These are phyloP conservation scores for Leccinum broughii DNA, from an alignment of 768 basidiomycete species.

Conservation along the genomic window DNA sequence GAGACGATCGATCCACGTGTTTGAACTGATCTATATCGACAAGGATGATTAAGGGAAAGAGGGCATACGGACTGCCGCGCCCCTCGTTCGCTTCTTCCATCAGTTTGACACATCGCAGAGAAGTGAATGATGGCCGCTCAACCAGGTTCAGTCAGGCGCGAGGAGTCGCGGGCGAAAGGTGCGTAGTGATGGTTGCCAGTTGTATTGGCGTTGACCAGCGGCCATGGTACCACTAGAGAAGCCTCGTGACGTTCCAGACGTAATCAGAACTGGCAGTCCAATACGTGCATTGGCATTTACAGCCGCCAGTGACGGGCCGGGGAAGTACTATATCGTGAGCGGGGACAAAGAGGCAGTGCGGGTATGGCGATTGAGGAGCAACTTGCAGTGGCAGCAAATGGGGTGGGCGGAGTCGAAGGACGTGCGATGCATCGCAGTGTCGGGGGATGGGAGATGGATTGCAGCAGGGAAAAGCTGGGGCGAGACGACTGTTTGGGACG, in stretches of 20 bases:
- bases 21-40: constrained; percentile 9
- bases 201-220: not conserved
- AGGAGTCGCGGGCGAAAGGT: constrained; percentile 1
- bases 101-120: not conserved
- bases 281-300: constrained; percentile 10
- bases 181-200: not conserved
- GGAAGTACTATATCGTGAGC: not conserved
- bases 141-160: not conserved
- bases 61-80: not conserved
- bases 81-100: not conserved
- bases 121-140: too few species aligned
- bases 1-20: not conserved
- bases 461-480: constrained; percentile 15
- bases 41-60: not conserved
- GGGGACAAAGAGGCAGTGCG: constrained; percentile 14
- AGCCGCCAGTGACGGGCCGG: not conserved
- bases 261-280: not conserved
- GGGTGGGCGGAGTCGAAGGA: not conserved
- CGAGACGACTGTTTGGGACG: constrained; percentile 9
- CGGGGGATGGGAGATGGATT: not conserved
- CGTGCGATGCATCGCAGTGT: constrained; percentile 11
- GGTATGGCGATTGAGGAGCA: constrained; percentile 5
- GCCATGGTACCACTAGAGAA: not conserved
- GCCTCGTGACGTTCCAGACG: not conserved
- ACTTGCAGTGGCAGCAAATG: not conserved